Conservation (phyloP, 2,329 filamentous ascomycete genomes). For the Paecilomyces sp. region DNA sequence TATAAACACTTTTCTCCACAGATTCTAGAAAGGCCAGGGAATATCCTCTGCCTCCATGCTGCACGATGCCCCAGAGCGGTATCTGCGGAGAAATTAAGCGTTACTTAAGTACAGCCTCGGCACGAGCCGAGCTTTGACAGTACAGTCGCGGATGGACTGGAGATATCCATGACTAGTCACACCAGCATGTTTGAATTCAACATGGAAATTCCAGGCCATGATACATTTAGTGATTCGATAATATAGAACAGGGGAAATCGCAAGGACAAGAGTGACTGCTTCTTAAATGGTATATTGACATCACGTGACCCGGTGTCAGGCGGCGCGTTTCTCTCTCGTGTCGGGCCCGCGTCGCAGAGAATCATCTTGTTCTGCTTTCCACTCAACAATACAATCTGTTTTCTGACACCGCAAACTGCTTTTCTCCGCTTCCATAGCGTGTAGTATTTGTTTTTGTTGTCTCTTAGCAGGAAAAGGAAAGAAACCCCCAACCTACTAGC, state of each 20-base stretch:
- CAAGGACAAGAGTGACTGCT: not conserved
- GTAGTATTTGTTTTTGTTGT: not conserved
- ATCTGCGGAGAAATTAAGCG: not conserved
- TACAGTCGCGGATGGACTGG: not conserved
- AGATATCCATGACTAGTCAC: not conserved
- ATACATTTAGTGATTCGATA: not conserved
- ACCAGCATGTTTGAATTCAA: not conserved
- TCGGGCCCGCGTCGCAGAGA: slow-evolving; percentile 10
- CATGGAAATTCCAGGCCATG: not conserved
- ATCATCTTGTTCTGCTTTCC: not conserved
- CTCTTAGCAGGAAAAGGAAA: not conserved
- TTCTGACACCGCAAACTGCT: not conserved
- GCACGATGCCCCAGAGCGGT: not conserved
- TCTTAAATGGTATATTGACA: not conserved
- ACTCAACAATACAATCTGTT: not conserved
- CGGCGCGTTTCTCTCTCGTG: slow-evolving; percentile 10
- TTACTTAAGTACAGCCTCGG: not conserved
- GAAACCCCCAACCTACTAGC: not conserved
- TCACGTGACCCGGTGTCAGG: slow-evolving; percentile 19
- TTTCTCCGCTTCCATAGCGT: not conserved
- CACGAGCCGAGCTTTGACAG: not conserved
- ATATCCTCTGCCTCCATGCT: not conserved
- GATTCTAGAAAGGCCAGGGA: not conserved
- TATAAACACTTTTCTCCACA: not conserved
- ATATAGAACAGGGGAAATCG: not conserved